Base-by-base conservation (phyloP, 2,329 filamentous ascomycete species). In the Lecanicillium sp. region DNA sequence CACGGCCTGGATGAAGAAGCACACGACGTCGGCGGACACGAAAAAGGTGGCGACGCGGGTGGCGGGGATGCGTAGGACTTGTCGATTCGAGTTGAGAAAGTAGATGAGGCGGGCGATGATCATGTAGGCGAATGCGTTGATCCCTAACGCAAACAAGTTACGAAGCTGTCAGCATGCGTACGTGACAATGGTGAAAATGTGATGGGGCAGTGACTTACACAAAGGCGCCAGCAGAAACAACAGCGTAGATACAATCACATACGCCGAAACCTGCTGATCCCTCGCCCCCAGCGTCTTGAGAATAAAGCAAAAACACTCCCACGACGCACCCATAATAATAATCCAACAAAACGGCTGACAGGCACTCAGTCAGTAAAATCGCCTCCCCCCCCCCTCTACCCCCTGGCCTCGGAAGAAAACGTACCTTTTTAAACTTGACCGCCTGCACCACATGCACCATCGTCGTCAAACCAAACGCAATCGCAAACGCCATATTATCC, bases 41-140 rank as follows among this genome's bases (percentile, higher is more conserved):
- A 67, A 67, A 6, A 57, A 45, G 8, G 55, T 48, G 4, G 58
- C 61, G 27, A 67, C 49, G 5, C 49, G 43, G 2, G 52, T 49
- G 3, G 64, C 60, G 1, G 54, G 51, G 36, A 67, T 52, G 13
- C 45, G 47, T 15, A 60, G 54, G 17, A 66, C 52, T 15, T 48
- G 46, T 34, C 52, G 53, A 2, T 57, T 53, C 5, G 60, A 59
- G 3, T 60, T 33, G 41, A 61, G 63, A 43, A 58, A 63, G 46
- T 67, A 49, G 18, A 67, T 56, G 59, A 68, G 64, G 4, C 64
- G 58, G 6, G 56, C 62, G 15, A 68, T 50, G 9, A 62, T 49
- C 59, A 68, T 65, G 49, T 66, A 68, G 29, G 56, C 53, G 42
- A 64, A 69, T 4, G 64, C 65, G 41, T 68, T 68, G 35, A 68